Evolutionary conservation across 1,284 basidiomycete species (phyloP), one percentile per base, ranked within the genome.

Genomic region (Hortiboletus rubellus): DNA sequence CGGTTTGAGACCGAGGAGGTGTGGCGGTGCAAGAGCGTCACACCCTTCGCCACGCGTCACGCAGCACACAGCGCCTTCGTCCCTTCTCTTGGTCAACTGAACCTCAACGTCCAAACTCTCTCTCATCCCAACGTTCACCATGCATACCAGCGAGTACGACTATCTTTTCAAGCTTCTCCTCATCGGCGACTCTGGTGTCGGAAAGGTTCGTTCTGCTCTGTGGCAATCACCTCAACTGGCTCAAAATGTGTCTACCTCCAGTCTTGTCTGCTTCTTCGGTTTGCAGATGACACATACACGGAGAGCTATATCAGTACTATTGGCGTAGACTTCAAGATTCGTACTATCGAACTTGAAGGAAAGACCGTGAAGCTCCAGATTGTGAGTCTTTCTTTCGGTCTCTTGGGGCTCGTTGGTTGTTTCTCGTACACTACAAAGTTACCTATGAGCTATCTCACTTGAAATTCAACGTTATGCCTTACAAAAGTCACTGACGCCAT

Each of bases 281-380:
- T 99, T 75, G 96, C 96, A 68, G 97, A 99, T 78, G 97, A 99
- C 76, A 96, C 96, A 58, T 99, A 98, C 83, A 99, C 97, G 55
- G 96, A 98, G 77, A 95, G 92, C 71, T 99, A 98, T 79, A 98
- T 99, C 76, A 94, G 91, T 63, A 99, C 96, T 33, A 99, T 99
- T 76, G 96, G 96, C 64, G 94, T 99, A 59, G 97, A 99, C 82
- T 99, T 99, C 83, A 99, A 99, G 90, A 99, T 99, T 80, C 85
- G 97, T 68, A 99, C 97, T 48, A 98, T 99, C 75, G 97, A 99
- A 77, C 84, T 99, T 54, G 97, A 99, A 76, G 96, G 96, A 65
- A 99, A 98, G 92, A 98, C 94, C 2, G 94, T 99, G 71, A 99
- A 99, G 77, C 86, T 99, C 60, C 97, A 99, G 79, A 99, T 99